Base-by-base conservation (phyloP, 495 filamentous ascomycete genomes). In the Bacidia gigantensis region DNA sequence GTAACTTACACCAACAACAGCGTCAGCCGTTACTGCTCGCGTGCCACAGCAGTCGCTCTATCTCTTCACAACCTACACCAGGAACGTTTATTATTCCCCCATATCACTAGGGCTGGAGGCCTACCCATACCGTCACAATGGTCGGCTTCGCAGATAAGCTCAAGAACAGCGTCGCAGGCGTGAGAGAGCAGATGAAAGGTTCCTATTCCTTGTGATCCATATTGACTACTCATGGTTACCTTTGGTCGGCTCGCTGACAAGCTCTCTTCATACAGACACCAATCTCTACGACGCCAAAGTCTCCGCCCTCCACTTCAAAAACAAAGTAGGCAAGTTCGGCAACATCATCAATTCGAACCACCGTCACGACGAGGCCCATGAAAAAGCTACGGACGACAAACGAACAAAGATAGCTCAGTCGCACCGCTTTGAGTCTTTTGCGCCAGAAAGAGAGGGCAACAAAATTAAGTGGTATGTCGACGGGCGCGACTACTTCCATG, bases 391-490 rank as follows among this genome's bases (percentile, higher is more conserved):
- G 23, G 90, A 98, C 62, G 72, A 72, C 46, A 92, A 93, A 64
- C 79, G 90, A 41, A 79, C 71, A 20, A 70, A 63, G 18, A 83
- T 95, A 54, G 67, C 75, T 55, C 77, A 89, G 51, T 77, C 75
- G 22, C 83, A 97, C 56, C 80, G 89, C n/a, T 96, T 86, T 67
- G 59, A 80, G 11, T 89, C 85, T 11, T 98, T 87, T 65, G 89
- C 89, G 3, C 89, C 89, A 1, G 79, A 89, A 59, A 78, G 78
- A 21, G 79, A 87, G 12, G 86, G 85, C 11, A 95, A 97, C 64
- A 76, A 81, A 52, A 74, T 95, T 54, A 97, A 97, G 70, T 96
- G 89, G 89, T 97, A 96, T 72, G 86, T 95, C 7, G 90, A 96
- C 63, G 90, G 84, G 0, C 71, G 84, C 35, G 86, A 97, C 66